phyloP scores from a whole-genome alignment of 768 basidiomycete genomes.

The Russula vinacea region DNA sequence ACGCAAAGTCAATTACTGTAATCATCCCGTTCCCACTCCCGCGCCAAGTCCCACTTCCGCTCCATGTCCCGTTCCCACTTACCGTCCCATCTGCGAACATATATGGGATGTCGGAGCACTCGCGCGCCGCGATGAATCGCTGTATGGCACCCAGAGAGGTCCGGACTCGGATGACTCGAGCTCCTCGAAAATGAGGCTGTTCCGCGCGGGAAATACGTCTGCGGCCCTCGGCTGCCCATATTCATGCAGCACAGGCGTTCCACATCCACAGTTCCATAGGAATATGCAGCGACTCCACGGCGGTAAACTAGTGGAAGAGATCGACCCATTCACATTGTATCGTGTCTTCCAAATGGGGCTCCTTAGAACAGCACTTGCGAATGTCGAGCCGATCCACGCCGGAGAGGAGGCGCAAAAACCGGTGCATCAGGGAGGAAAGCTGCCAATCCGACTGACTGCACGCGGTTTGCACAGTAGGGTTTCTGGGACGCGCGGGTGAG shows the following conservation, averaged over 20 bases:
- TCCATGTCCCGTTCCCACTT: background rate
- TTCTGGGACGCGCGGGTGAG: no score
- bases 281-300: conserved; percentile 1
- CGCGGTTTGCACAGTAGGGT: no score
- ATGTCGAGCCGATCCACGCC: no score
- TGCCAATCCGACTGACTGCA: no score
- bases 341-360: background rate
- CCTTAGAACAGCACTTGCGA: no score
- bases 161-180: background rate
- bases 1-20: no score
- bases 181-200: no score
- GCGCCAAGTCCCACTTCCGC: background rate
- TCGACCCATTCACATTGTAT: conserved; percentile 1
- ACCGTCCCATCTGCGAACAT: background rate
- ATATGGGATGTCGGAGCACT: background rate
- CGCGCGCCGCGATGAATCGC: background rate
- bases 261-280: background rate
- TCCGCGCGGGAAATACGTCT: conserved; percentile 14
- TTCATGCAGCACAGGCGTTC: background rate
- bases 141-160: background rate
- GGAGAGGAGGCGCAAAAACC: no score
- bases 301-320: background rate
- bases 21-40: no score
- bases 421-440: no score
- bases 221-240: background rate